These are phyloP conservation scores for Phytophthora citricola DNA, from an alignment of 352 stramenopile genomes.

Conservation along the genomic window DNA sequence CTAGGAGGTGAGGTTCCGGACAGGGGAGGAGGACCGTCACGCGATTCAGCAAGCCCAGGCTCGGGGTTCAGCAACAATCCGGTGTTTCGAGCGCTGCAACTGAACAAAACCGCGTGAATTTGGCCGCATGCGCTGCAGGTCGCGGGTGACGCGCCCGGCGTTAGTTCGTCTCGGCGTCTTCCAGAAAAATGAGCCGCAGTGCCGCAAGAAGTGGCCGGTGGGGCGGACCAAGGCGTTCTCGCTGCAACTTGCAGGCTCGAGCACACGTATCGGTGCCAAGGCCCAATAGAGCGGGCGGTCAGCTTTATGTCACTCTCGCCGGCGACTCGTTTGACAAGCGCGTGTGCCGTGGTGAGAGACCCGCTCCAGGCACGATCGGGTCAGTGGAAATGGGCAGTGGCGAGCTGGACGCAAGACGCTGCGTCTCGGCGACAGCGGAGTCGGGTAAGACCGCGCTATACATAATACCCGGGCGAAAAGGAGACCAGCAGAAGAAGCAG, in stretches of 20 bases:
- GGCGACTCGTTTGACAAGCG: slow-evolving; percentile 26
- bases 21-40: slow-evolving; percentile 20
- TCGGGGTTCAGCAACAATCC: slow-evolving; percentile 50
- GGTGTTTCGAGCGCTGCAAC: slow-evolving; percentile 37
- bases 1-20: slow-evolving; percentile 32
- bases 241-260: no score
- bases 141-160: slow-evolving; percentile 13
- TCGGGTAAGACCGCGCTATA: background rate
- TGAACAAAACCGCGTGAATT: slow-evolving; percentile 34
- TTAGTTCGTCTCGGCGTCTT: slow-evolving; percentile 15
- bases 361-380: slow-evolving; percentile 5
- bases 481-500: background rate
- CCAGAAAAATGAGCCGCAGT: slow-evolving; percentile 37
- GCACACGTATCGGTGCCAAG: background rate
- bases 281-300: slow-evolving; percentile 11
- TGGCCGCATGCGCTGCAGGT: slow-evolving; percentile 5
- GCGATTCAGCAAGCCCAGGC: slow-evolving; percentile 2
- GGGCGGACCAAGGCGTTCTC: slow-evolving; percentile 22
- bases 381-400: slow-evolving; percentile 40
- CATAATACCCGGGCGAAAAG: background rate
- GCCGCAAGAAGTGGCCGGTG: slow-evolving; percentile 28
- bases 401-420: slow-evolving; percentile 32
- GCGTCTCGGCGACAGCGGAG: slow-evolving; percentile 8
- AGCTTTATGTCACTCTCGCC: slow-evolving; percentile 29
- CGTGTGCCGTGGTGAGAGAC: slow-evolving; percentile 14